These are phyloP conservation scores for Phytophthora pisi DNA, from an alignment of 352 stramenopile species.

Conservation along the genomic window DNA sequence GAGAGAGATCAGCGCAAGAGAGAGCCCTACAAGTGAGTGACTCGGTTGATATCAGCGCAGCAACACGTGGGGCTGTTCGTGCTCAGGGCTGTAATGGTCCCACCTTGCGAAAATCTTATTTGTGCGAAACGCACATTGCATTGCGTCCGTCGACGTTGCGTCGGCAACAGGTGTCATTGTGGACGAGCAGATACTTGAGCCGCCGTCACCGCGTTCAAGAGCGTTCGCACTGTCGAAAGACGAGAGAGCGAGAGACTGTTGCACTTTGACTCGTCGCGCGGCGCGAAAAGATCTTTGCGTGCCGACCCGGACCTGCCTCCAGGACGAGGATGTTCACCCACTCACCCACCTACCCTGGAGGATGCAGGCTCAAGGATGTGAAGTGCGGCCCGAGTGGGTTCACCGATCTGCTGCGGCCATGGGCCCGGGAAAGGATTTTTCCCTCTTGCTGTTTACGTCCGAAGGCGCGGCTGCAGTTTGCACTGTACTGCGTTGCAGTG, in stretches of 20 bases:
- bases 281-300: slow-evolving; percentile 23
- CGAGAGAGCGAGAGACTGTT: not conserved
- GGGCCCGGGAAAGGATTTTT: slow-evolving; percentile 16
- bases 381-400: slow-evolving; percentile 16
- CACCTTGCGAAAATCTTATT: slow-evolving; percentile 21
- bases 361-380: slow-evolving; percentile 11
- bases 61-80: slow-evolving; percentile 2
- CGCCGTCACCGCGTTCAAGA: not conserved
- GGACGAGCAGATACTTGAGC: slow-evolving; percentile 9
- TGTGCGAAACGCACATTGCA: slow-evolving; percentile 26
- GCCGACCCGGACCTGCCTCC: not conserved
- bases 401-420: slow-evolving; percentile 7
- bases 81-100: slow-evolving; percentile 24
- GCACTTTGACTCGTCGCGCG: slow-evolving; percentile 13
- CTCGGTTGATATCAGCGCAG: not conserved
- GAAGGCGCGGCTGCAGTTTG: no score
- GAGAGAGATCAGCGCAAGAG: not conserved
- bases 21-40: slow-evolving; percentile 2
- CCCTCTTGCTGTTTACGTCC: slow-evolving; percentile 27
- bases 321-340: slow-evolving; percentile 20
- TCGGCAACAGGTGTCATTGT: slow-evolving; percentile 7
- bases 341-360: not conserved
- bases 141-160: slow-evolving; percentile 5
- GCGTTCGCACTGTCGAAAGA: slow-evolving; percentile 4
- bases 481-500: no score